Percentiles rank a stretch among this genome's conserved stretches.
Conservation (phyloP, 257 asterid genomes). For the Jacaranda mimosifolia region DNA sequence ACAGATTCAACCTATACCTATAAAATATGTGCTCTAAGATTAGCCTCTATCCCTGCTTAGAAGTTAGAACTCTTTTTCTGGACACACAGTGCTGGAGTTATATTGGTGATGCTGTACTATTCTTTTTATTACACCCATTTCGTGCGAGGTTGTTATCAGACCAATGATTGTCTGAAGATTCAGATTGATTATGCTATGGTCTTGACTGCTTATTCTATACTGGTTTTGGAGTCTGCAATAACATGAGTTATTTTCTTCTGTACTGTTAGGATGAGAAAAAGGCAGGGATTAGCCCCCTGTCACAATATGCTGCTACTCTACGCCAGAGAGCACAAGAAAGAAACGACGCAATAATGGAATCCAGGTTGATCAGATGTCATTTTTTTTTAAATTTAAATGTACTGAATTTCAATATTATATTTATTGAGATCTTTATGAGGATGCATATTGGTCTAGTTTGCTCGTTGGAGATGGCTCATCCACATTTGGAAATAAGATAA, state of each 20-base stretch:
- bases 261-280: constrained; percentile 66
- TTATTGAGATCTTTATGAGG: neutral
- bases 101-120: neutral
- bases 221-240: neutral
- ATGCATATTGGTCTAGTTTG: constrained; percentile 50
- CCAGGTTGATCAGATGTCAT: constrained; percentile 59
- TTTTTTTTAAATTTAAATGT: neutral
- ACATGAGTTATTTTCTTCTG: neutral
- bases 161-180: neutral
- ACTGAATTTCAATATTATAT: constrained; percentile 1
- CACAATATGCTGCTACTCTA: constrained; percentile 62
- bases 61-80: neutral
- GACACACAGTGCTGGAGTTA: neutral
- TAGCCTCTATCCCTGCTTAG: neutral
- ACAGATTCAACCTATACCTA: constrained; percentile 3
- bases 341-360: constrained; percentile 67
- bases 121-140: no score
- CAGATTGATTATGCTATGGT: neutral
- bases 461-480: constrained; percentile 72
- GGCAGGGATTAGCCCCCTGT: constrained; percentile 73
- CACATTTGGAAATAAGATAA: constrained; percentile 48
- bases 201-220: neutral
- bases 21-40: neutral
- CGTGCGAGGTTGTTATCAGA: neutral
- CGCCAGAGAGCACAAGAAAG: constrained; percentile 77